A percentile compares a stretch with the other conserved stretches of the same genome.
Evolutionary conservation across 352 stramenopile species (phyloP).

Genomic region (Globisporangium nagaii): DNA sequence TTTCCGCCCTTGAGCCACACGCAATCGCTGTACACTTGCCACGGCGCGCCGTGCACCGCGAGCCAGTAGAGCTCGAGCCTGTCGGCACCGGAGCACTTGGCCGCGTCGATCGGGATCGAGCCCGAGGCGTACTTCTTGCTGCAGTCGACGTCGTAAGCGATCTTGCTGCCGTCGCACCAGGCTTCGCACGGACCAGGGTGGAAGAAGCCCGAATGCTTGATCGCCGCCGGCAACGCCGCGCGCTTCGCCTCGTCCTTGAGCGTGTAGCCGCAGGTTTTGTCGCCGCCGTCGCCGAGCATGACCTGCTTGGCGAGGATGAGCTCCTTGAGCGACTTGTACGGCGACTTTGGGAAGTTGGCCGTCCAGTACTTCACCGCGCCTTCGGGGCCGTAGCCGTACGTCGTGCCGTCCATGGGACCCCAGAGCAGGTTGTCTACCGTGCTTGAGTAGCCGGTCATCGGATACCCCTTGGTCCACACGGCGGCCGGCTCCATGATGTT

Average conservation of each 20-base stretch:
- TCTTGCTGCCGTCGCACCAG: conserved; percentile 51
- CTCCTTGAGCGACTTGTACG: conserved; percentile 22
- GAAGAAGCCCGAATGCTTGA: conserved; percentile 48
- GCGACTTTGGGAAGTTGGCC: conserved; percentile 24
- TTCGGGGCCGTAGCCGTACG: conserved; percentile 20
- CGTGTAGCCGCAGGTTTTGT: conserved; percentile 18
- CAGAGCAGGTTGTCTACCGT: conserved; percentile 18
- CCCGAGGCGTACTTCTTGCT: conserved; percentile 25
- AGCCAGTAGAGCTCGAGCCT: conserved; percentile 51
- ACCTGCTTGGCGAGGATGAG: conserved; percentile 24
- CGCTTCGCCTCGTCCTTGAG: conserved; percentile 28
- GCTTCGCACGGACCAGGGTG: conserved; percentile 55
- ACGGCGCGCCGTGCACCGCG: conserved; percentile 37
- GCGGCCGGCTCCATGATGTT: conserved; percentile 41
- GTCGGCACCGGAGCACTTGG: conserved; percentile 22
- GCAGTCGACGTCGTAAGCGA: conserved; percentile 47
- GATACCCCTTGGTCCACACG: conserved; percentile 20
- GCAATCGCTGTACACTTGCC: conserved; percentile 64
- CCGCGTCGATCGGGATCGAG: conserved; percentile 35
- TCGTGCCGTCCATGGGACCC: conserved; percentile 15
- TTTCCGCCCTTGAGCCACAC: conserved; percentile 28
- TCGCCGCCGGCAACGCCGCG: conserved; percentile 22
- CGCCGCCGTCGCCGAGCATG: conserved; percentile 12
- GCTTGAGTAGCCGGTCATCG: conserved; percentile 21
- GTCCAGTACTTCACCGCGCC: conserved; percentile 22